phyloP scores from a whole-genome alignment of 108 stramenopile genomes.

The Stephanodiscus minutulus region DNA sequence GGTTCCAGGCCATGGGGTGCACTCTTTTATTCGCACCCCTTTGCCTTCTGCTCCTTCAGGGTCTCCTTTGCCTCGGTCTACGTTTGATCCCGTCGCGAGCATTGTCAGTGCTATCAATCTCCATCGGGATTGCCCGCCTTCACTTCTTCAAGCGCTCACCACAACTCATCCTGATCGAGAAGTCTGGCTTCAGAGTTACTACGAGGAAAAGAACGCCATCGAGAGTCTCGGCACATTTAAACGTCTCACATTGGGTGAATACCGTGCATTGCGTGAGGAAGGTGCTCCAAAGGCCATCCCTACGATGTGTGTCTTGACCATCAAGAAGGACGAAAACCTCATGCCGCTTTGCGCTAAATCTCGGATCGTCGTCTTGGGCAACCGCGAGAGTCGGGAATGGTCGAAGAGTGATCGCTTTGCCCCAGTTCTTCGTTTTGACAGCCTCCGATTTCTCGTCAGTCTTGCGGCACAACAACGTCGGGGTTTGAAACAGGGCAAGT shows the following conservation, averaged over 20 bases:
- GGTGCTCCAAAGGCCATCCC: conserved; percentile 16
- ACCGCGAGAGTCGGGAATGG: conserved; percentile 14
- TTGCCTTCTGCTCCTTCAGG: no score
- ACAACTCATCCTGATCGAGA: neutral
- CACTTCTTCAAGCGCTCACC: neutral
- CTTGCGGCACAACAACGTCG: conserved; percentile 4
- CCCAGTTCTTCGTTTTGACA: conserved; percentile 20
- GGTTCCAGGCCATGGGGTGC: neutral
- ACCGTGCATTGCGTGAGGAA: neutral
- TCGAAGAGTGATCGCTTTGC: conserved; percentile 22
- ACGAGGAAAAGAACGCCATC: neutral
- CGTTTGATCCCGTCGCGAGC: neutral
- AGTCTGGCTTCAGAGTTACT: conserved; percentile 1
- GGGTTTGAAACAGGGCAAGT: conserved; percentile 34
- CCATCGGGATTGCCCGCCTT: neutral
- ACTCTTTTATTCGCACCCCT: neutral
- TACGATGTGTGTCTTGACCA: conserved; percentile 17
- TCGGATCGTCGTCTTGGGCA: conserved; percentile 21
- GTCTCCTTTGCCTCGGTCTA: neutral
- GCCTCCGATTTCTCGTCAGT: conserved; percentile 7
- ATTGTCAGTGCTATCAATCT: conserved; percentile 3
- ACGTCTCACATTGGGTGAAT: neutral
- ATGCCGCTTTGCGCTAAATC: conserved; percentile 23
- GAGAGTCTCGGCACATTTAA: neutral
- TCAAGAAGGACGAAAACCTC: conserved; percentile 17